phyloP scores from a whole-genome alignment of 148 eudicot genomes.

The Euryodendron excelsum region DNA sequence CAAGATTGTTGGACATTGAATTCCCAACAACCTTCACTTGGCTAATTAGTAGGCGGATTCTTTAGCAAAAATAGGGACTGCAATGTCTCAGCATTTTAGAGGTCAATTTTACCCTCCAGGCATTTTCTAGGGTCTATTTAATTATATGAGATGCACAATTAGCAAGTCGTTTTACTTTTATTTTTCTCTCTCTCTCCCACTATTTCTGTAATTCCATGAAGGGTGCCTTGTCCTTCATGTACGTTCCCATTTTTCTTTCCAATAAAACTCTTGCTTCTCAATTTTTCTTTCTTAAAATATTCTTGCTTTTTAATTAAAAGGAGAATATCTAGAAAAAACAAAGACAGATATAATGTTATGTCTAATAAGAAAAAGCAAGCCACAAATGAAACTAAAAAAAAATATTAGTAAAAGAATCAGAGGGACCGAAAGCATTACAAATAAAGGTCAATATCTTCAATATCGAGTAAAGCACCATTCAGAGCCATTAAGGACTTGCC shows the following conservation, averaged over 20 bases:
- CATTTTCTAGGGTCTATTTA: not conserved
- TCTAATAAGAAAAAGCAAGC: not conserved
- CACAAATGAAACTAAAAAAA: not conserved
- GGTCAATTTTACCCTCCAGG: not conserved
- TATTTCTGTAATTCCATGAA: not conserved
- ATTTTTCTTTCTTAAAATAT: not conserved
- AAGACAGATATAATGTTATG: not conserved
- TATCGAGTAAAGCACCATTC: slow-evolving; percentile 85
- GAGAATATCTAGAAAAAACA: not conserved
- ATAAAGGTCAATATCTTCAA: slow-evolving; percentile 93
- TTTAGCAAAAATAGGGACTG: not conserved
- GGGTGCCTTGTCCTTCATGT: too few relatives aligned
- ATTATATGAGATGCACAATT: not conserved
- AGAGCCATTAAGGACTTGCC: slow-evolving; percentile 97
- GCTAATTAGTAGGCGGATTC: not conserved
- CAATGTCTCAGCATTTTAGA: not conserved
- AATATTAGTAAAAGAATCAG: not conserved
- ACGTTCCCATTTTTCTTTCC: too few relatives aligned
- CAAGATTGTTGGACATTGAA: not conserved
- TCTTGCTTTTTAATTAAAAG: not conserved
- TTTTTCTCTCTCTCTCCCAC: not conserved
- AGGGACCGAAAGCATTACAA: slow-evolving; percentile 54
- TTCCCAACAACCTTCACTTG: not conserved
- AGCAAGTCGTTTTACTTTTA: not conserved
- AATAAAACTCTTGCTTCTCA: not conserved